Base-by-base conservation (phyloP, 352 stramenopile genomes). In the Pythium pyrilobum region DNA sequence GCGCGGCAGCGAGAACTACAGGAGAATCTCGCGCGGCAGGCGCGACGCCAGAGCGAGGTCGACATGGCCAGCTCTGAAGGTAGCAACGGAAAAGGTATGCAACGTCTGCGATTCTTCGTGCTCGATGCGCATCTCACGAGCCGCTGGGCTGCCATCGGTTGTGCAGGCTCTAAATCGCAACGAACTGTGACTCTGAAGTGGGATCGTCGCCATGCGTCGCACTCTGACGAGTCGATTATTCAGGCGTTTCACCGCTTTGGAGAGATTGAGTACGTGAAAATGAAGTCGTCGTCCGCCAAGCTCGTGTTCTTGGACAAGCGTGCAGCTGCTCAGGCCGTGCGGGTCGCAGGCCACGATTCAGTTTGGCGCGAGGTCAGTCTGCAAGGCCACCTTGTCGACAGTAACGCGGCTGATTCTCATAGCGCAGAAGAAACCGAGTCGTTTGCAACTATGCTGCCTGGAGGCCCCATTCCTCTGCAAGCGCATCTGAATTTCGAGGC, bases 141-240 rank as follows among this genome's bases (percentile, higher is more conserved):
- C n/a, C n/a, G n/a, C n/a, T n/a, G n/a, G n/a, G n/a, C n/a, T n/a
- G n/a, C n/a, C n/a, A n/a, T n/a, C n/a, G n/a, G n/a, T n/a, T 31
- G 8, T 27, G 25, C 53, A 36, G 64, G 54, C 13, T 56, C 69
- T 15, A 90, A 85, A 53, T 77, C 81, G 10, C 68, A 89, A 45
- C 76, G 82, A 11, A 89, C 78, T 4, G 74, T 93, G n/a, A 85
- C 70, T 5, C 62, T 93, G 36, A 89, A 89, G 46, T 93, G 82
- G 82, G 76, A 88, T 52, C 72, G 72, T 40, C 77, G 69, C 24
- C 66, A 77, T 46, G 62, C 63, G 18, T 91, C 82, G 15, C 82
- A 91, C 54, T 91, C 80, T 21, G 80, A 91, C 42, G 76, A 90
- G 23, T 88, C 80, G 25, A 72, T 93, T 24, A 86, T 62, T 51